Evolutionary conservation across 495 filamentous ascomycete species (phyloP).

Genomic region (Penicilliopsis zonata): DNA sequence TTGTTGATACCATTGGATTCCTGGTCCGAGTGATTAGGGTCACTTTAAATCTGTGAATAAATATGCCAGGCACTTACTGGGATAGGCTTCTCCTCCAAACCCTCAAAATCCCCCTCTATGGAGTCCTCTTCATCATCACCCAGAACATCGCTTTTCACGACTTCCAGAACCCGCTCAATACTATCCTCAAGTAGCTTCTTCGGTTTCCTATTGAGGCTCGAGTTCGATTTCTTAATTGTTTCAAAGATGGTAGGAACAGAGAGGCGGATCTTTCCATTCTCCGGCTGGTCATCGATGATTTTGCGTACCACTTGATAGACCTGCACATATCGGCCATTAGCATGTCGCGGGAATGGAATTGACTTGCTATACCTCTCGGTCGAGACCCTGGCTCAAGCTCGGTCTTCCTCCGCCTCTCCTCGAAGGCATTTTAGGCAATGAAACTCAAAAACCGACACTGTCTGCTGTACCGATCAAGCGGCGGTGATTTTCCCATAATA

Average conservation of each 20-base stretch:
- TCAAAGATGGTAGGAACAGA: slow-evolving; percentile 59
- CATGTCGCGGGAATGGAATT: background rate
- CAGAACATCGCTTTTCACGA: slow-evolving; percentile 51
- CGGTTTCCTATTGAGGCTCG: slow-evolving; percentile 64
- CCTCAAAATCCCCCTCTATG: slow-evolving; percentile 55
- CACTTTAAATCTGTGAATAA: too few species aligned
- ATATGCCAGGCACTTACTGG: slow-evolving; percentile 21
- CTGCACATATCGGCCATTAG: slow-evolving; percentile 15
- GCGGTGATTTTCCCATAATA: slow-evolving; percentile 8
- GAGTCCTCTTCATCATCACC: slow-evolving; percentile 41
- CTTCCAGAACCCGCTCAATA: slow-evolving; percentile 71
- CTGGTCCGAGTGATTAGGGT: slow-evolving; percentile 17
- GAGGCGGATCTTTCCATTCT: slow-evolving; percentile 32
- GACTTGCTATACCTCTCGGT: slow-evolving; percentile 35
- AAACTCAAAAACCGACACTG: too few species aligned
- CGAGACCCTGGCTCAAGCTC: slow-evolving; percentile 39
- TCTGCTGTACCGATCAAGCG: background rate
- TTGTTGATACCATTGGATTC: slow-evolving; percentile 64
- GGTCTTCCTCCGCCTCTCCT: slow-evolving; percentile 31
- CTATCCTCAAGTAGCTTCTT: slow-evolving; percentile 74
- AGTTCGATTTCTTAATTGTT: slow-evolving; percentile 71
- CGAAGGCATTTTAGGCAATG: slow-evolving; percentile 17
- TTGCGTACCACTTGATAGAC: slow-evolving; percentile 69
- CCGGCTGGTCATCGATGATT: slow-evolving; percentile 50
- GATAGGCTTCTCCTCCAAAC: slow-evolving; percentile 34